Evolutionary conservation across 768 basidiomycete species (phyloP).

Genomic region (Suillus plorans): DNA sequence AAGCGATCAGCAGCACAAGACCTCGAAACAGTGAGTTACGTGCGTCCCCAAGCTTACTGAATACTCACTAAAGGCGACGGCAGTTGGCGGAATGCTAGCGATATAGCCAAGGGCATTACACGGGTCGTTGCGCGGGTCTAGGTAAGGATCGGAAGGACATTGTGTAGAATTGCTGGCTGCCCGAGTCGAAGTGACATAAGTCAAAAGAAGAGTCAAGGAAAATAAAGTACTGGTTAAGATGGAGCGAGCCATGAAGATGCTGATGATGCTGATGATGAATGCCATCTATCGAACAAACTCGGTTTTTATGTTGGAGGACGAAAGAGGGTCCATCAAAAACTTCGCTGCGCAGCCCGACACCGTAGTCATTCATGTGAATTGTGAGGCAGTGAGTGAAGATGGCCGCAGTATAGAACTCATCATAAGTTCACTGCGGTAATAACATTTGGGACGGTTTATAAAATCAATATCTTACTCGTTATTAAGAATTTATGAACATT

Average conservation of each 20-base stretch:
- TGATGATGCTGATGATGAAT: background rate
- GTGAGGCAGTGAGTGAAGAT: background rate
- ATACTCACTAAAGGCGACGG: slow-evolving; percentile 45
- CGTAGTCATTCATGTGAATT: background rate
- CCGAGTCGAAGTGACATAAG: background rate
- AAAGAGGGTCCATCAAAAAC: too few species aligned
- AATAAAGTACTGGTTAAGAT: background rate
- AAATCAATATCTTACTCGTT: background rate
- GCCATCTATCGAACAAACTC: background rate
- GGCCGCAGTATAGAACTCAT: background rate
- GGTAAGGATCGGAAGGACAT: slow-evolving; percentile 39
- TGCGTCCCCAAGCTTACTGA: background rate
- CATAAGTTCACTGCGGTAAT: background rate
- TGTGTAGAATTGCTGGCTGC: slow-evolving; percentile 2
- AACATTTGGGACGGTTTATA: background rate
- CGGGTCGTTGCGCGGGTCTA: slow-evolving; percentile 51
- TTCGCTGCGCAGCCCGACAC: background rate
- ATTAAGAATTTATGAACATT: background rate
- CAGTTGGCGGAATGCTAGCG: slow-evolving; percentile 50
- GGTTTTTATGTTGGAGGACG: background rate
- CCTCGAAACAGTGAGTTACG: slow-evolving; percentile 17
- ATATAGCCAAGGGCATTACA: slow-evolving; percentile 59
- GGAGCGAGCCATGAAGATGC: background rate
- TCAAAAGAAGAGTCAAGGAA: slow-evolving; percentile 5
- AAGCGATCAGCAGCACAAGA: slow-evolving; percentile 40